Percentiles rank a stretch among this genome's conserved stretches.
Evolutionary conservation across 2,329 filamentous ascomycete species (phyloP).

Genomic region (Phaeophleospora eucalypticola): DNA sequence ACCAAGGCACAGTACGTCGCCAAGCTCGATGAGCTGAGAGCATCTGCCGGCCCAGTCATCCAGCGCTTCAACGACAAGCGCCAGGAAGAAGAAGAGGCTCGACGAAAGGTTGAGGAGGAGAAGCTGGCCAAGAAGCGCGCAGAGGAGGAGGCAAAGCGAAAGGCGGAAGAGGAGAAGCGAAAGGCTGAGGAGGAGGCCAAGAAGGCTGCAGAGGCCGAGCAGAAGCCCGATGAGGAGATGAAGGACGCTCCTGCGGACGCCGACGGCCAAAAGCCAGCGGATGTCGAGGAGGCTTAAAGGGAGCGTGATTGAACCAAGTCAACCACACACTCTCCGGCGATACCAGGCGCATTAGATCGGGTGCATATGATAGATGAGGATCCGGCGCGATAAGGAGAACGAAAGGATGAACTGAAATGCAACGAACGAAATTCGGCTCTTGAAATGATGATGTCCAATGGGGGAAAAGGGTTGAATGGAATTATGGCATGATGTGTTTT

Average conservation of each 20-base stretch:
- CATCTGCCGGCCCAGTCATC: constrained; percentile 83
- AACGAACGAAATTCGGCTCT: no score
- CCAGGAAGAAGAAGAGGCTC: constrained; percentile 75
- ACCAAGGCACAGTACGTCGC: constrained; percentile 89
- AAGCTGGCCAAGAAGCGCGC: constrained; percentile 58
- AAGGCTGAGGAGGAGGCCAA: constrained; percentile 46
- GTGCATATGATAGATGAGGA: neutral
- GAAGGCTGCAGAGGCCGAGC: constrained; percentile 42
- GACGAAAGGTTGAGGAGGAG: constrained; percentile 63
- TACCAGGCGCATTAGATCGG: neutral
- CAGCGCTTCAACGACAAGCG: constrained; percentile 95
- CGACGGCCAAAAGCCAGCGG: constrained; percentile 24
- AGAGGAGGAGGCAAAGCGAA: constrained; percentile 69
- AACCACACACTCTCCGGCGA: neutral
- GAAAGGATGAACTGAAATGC: no score
- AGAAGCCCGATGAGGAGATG: constrained; percentile 52
- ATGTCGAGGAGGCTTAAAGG: constrained; percentile 28
- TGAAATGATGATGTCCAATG: no score
- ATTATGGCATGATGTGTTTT: no score
- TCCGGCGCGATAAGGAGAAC: no score
- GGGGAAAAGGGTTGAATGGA: no score
- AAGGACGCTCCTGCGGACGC: constrained; percentile 50
- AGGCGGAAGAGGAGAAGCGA: constrained; percentile 65
- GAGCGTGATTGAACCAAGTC: neutral
- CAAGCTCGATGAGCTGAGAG: constrained; percentile 94